Conservation (phyloP, 2,329 filamentous ascomycete genomes). For the Pseudomassariella vexata region DNA sequence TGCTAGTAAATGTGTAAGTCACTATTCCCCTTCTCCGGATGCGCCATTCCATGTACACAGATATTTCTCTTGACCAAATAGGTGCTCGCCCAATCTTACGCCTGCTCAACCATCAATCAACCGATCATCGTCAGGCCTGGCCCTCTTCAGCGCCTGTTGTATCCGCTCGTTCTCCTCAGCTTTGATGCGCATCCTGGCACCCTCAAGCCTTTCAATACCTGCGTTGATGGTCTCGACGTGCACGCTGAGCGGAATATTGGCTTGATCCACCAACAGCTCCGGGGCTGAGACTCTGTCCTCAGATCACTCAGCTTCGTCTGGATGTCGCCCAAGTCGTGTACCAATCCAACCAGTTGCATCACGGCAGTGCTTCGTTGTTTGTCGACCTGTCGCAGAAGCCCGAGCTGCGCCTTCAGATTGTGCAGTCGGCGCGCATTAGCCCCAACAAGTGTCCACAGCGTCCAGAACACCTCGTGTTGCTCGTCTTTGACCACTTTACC, state of each 20-base stretch:
- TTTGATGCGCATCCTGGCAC: constrained; percentile 53
- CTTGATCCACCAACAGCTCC: constrained; percentile 46
- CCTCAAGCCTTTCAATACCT: constrained; percentile 66
- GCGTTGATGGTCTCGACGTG: constrained; percentile 71
- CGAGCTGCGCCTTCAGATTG: constrained; percentile 57
- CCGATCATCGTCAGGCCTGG: constrained; percentile 33
- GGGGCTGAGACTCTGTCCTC: constrained; percentile 65
- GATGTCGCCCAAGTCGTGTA: constrained; percentile 71
- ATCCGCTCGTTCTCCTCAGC: constrained; percentile 54
- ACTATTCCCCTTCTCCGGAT: too few relatives aligned
- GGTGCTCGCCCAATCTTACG: too few relatives aligned
- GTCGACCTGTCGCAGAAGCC: constrained; percentile 60
- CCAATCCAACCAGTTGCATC: constrained; percentile 60
- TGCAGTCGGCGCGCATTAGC: constrained; percentile 57
- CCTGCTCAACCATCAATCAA: constrained; percentile 31
- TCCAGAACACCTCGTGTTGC: constrained; percentile 61
- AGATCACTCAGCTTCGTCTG: constrained; percentile 65
- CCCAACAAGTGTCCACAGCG: constrained; percentile 70
- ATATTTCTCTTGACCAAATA: too few relatives aligned
- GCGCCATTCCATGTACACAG: too few relatives aligned
- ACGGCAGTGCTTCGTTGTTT: constrained; percentile 60
- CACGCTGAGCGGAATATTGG: constrained; percentile 59
- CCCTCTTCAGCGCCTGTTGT: constrained; percentile 43
- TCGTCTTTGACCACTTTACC: constrained; percentile 50
- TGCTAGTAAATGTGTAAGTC: too few relatives aligned